Conservation (phyloP, 805 yeast species). For the Metschnikowia kunwiensis region DNA sequence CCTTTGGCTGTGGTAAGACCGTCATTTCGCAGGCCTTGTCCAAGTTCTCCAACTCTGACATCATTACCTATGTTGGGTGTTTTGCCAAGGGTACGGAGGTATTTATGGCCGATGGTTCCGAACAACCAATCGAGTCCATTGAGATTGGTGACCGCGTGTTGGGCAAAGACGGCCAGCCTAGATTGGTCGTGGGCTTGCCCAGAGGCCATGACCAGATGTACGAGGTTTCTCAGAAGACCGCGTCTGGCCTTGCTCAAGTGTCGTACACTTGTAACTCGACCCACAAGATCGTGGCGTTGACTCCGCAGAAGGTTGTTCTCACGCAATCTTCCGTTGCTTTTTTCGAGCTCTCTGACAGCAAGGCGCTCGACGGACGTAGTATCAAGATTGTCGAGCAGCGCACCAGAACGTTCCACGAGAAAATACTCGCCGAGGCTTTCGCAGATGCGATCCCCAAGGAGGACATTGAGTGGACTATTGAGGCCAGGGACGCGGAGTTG, state of each 20-base stretch:
- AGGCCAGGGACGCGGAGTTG: constrained; percentile 6
- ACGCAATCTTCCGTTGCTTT: constrained; percentile 1
- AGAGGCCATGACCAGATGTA: constrained; percentile 9
- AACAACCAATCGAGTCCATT: constrained; percentile 8
- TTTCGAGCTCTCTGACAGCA: neutral
- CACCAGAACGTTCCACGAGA: constrained; percentile 2
- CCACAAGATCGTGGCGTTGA: constrained; percentile 8
- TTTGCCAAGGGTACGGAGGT: constrained; percentile 10
- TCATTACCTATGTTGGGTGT: constrained; percentile 85
- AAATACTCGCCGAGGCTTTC: neutral
- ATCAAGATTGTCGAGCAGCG: constrained; percentile 2
- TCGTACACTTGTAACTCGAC: constrained; percentile 9
- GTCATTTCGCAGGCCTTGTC: constrained; percentile 97
- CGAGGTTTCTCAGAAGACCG: constrained; percentile 4
- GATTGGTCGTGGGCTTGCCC: constrained; percentile 9
- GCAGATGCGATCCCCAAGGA: neutral
- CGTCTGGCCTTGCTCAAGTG: neutral
- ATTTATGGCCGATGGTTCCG: constrained; percentile 9
- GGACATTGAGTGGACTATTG: constrained; percentile 7
- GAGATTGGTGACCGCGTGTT: constrained; percentile 7
- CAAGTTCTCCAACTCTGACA: constrained; percentile 95
- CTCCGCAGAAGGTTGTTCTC: neutral
- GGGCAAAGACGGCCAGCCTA: constrained; percentile 9
- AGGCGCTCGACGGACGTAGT: constrained; percentile 5
- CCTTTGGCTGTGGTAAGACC: constrained; percentile 99